Conservation (phyloP, 192 early-diverging fungal genomes). For the Radiomyces spectabilis region DNA sequence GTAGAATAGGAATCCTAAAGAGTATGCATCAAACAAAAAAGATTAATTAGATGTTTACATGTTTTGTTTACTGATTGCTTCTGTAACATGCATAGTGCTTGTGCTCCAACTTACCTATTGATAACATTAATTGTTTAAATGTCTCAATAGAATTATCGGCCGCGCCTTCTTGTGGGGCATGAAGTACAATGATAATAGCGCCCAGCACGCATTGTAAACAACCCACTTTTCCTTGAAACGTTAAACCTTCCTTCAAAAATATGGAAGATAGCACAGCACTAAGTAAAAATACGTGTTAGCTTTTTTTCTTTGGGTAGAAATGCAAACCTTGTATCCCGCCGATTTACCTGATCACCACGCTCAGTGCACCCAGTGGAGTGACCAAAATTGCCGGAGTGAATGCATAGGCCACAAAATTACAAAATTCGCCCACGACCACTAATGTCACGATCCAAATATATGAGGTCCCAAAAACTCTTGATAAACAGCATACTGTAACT, state of each 20-base stretch:
- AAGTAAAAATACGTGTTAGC: neutral
- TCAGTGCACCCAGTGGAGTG: slow-evolving; percentile 89
- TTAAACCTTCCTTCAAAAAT: slow-evolving; percentile 84
- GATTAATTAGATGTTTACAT: no score
- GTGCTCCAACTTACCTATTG: slow-evolving; percentile 6
- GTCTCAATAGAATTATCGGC: slow-evolving; percentile 68
- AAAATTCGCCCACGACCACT: slow-evolving; percentile 92
- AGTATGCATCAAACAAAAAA: neutral
- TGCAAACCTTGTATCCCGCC: no score
- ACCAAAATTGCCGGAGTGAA: slow-evolving; percentile 96
- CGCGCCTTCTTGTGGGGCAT: slow-evolving; percentile 72
- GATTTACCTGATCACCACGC: slow-evolving; percentile 76
- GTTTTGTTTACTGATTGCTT: neutral
- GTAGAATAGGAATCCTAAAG: slow-evolving; percentile 72
- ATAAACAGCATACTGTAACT: slow-evolving; percentile 1
- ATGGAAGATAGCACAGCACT: slow-evolving; percentile 79
- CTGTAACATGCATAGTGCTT: neutral
- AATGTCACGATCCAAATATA: neutral
- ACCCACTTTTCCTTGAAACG: slow-evolving; percentile 77
- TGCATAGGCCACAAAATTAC: slow-evolving; percentile 96
- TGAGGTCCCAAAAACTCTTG: neutral
- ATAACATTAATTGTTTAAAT: slow-evolving; percentile 45
- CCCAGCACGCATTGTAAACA: slow-evolving; percentile 84
- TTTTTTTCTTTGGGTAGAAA: no score
- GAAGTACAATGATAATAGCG: slow-evolving; percentile 78